Evolutionary conservation across 257 asterid species (phyloP), one percentile per base, ranked within the genome.

Genomic region (Solanum piurae): DNA sequence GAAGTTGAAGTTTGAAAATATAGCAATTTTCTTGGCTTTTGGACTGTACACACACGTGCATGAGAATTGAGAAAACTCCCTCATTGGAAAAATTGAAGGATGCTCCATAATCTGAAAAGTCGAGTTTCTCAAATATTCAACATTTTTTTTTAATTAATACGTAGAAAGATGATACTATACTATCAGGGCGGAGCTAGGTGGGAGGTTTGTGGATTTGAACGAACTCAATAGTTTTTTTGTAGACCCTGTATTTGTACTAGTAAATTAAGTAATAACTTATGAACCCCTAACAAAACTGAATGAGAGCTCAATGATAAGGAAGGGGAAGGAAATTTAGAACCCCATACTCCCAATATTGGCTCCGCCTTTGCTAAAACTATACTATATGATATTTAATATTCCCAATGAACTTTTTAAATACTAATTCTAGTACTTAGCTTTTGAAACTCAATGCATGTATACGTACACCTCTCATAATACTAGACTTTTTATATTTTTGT

Each of bases 1-100:
- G 92, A 86, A 91, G 84, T 77, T 88, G 80, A 75, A 83, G 87
- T 49, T 83, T 86, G 91, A 88, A 90, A 20, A 85, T 69, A 46
- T 84, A 86, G 74, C 83, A 40, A 71, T 72, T 60, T 25, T 84
- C 66, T 80, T 77, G 88, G 64, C 46, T 23, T 72, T 85, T 58
- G 80, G 83, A 38, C 42, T 79, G 72, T 49, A 44, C 38, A 77
- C 64, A 87, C 38, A 75, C 62, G 75, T 13, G 86, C n/a, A 55
- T 49, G 27, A 29, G 31, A 31, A 6, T 29, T 69, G 23, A 29
- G 23, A 68, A 74, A 13, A 76, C 71, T 49, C 2, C 68, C 42
- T 16, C 16, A 29, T 80, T 46, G 68, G 66, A 80, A 80, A 13
- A 16, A 80, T 80, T 80, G 25, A 80, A 80, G 85, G n/a, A 52